Evolutionary conservation across 176 grass and related monocot genomes (phyloP), one percentile per base, ranked within the genome.

Genomic region (Oryza rufipogon): DNA sequence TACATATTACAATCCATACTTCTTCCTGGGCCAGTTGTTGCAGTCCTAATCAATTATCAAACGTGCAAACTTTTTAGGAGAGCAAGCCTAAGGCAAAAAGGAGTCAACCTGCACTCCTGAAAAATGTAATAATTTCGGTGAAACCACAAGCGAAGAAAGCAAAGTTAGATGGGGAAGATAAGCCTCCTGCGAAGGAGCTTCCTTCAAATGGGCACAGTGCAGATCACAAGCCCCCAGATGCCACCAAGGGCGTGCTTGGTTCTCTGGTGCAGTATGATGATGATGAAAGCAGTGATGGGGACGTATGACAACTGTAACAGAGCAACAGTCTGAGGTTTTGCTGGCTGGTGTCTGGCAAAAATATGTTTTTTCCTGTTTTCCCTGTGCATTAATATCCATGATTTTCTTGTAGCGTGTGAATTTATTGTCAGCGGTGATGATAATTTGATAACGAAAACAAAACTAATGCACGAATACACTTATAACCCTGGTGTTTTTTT

Each of bases 121-220:
- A 85, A 52, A 94, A 94, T 42, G 11, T 99, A 74, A 87, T 91
- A 73, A 95, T 99, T 86, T 91, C 92, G 17, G 91, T 94, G 66
- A 99, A 96, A 89, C 87, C 91, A 2, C 96, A 96, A 86, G 87
- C 86, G 14, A 99, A 99, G 88, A 99, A 91, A 87, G 84, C 96
- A 63, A 94, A 89, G 84, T 73, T 77, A 11, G 89, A 83, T 1
- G 13, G 8, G 5, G 42, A 83, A 58, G 87, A 77, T 63, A 87
- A 79, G 30, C 77, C 67, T 47, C 25, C 75, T 60, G 67, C 79
- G 2, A 64, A 76, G 85, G 74, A 72, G 39, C 14, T 23, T 1
- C 28, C 86, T 65, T 79, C 64, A 2, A 86, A 95, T 68, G 85
- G 65, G 67, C 49, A 76, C 16, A 58, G n/a, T 20, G n/a, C 34